phyloP scores from a whole-genome alignment of 768 basidiomycete genomes.

The Albatrellus ellisii region DNA sequence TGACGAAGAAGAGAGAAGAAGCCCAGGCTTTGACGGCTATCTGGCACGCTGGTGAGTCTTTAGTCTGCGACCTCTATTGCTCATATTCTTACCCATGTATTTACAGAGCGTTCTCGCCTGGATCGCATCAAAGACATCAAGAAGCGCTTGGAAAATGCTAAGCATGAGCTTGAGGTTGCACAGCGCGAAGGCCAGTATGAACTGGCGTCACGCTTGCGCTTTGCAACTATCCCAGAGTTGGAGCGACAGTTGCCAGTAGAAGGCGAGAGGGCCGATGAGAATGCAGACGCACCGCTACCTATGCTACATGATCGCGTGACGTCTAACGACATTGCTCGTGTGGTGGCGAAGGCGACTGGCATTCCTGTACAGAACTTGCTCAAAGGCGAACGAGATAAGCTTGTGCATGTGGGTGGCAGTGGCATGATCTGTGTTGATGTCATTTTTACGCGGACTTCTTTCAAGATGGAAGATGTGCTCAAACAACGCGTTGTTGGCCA shows the following conservation, averaged over 20 bases:
- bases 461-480: conserved; percentile 79
- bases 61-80: too few species aligned
- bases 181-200: conserved; percentile 86
- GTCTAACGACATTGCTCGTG: conserved; percentile 78
- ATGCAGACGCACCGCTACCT: conserved; percentile 33
- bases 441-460: neutral
- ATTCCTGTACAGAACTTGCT: conserved; percentile 83
- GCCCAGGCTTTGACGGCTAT: conserved; percentile 46
- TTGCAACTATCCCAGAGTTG: conserved; percentile 74
- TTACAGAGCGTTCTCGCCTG: conserved; percentile 52
- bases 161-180: conserved; percentile 76
- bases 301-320: conserved; percentile 83
- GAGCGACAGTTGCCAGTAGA: conserved; percentile 54
- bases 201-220: conserved; percentile 70
- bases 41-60: conserved; percentile 57
- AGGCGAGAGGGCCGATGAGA: conserved; percentile 30
- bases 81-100: too few species aligned
- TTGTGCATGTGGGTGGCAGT: conserved; percentile 56
- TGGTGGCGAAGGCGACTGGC: conserved; percentile 80
- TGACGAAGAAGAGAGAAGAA: conserved; percentile 47
- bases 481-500: conserved; percentile 76
- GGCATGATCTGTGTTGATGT: neutral
- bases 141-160: conserved; percentile 56
- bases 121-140: conserved; percentile 51
- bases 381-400: conserved; percentile 81